Evolutionary conservation across 148 eudicot species (phyloP), one percentile per base, ranked within the genome.

Genomic region (Simmondsia chinensis): DNA sequence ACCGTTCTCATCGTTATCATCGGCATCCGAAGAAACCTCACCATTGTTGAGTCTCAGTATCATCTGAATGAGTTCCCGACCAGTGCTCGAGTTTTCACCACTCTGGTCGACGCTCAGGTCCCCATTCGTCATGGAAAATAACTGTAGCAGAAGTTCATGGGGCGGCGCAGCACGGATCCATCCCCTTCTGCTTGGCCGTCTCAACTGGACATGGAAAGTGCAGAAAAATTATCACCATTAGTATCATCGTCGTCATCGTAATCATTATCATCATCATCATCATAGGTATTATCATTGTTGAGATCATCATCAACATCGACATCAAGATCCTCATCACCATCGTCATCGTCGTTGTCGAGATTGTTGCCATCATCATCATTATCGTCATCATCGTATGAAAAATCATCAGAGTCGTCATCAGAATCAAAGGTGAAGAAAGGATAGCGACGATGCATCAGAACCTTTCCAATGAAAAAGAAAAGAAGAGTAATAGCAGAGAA

Each of bases 111-210:
- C 65, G 45, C 56, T 63, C 39, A 71, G 42, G 41, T 48, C 24
- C 12, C 52, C 50, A 38, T 59, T 72, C 50, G 53, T 69, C 55
- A 64, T 45, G 3, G 95, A 56, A 48, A 77, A 24, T 16, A 85
- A 63, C 39, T 77, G 80, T 61, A 74, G 23, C 57, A 77, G 54
- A 60, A 77, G 48, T 52, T 81, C 86, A 50, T 68, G 68, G 9
- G 95, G 73, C 37, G 94, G 70, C 20, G 54, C 39, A 66, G 66
- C 45, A 4, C 12, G 58, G 47, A 66, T 75, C 86, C 80, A 77
- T 49, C 62, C 63, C 73, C 63, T 65, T 48, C 56, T 21, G 61
- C 60, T 62, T 10, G 77, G 78, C 52, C n/a, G n/a, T n/a, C 76
- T 72, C 51, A 56, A 33, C 86, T 77, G 74, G 61, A 82, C 69